Base-by-base conservation (phyloP, 768 basidiomycete genomes). In the Lactifluus piperatus region DNA sequence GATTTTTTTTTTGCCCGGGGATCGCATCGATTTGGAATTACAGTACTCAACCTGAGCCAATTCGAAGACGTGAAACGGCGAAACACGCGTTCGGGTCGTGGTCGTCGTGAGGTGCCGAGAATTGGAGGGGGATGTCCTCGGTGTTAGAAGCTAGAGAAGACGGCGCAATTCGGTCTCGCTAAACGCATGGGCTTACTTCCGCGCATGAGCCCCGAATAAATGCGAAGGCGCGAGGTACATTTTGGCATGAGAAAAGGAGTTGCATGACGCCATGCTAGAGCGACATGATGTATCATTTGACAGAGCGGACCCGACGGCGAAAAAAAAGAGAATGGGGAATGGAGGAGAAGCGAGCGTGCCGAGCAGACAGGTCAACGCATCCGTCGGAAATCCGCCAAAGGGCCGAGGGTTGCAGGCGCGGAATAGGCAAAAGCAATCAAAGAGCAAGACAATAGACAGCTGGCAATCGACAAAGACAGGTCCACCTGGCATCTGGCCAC, bases 51-150 rank as follows among this genome's bases (percentile, higher is more conserved):
- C 18, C 6, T n/a, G 36, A 27, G 54, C 13, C 26, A 6, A 22
- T 24, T 7, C 16, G 22, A 24, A 44, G 22, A 7, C 43, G 22
- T 9, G 22, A 7, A 6, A 24, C n/a, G 10, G 44, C 9, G 29
- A 44, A 27, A 53, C 34, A 27, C 45, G 57, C 53, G 51, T 39
- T n/a, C 36, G 51, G 43, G 22, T n/a, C n/a, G 14, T 37, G 9
- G 2, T 16, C 37, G 18, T 54, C n/a, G 20, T n/a, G n/a, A n/a
- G n/a, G 5, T 44, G 30, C 20, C 24, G 27, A 48, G n/a, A 13
- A 3, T 36, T 55, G 34, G 7, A n/a, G n/a, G n/a, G n/a, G n/a
- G 41, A 49, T 7, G n/a, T 27, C 58, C 58, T 34, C 58, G 54
- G 53, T 47, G 32, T 55, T 55, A 45, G 54, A 52, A 51, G 30